Evolutionary conservation across 2,329 filamentous ascomycete genomes (phyloP).

Genomic region (Eurotiales sp.): DNA sequence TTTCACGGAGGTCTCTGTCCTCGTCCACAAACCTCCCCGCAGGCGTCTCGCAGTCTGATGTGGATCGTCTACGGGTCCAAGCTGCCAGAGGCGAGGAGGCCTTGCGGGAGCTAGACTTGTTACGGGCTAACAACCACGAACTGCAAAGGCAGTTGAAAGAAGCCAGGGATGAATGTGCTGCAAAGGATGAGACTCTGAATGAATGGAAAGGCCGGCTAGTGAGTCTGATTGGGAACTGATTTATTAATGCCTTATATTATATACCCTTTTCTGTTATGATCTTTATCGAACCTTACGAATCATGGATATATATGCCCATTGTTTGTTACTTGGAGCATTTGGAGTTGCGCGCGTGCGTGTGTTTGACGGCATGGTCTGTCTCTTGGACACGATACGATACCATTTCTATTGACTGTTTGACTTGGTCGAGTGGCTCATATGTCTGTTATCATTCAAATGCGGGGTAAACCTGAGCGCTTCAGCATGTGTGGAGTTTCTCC

Average conservation of each 20-base stretch:
- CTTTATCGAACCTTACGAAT: not conserved
- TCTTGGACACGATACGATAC: no score
- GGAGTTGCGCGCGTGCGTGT: not conserved
- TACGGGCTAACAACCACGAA: constrained; percentile 11
- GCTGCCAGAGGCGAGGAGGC: constrained; percentile 12
- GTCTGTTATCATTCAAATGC: no score
- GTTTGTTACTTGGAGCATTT: not conserved
- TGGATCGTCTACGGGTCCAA: constrained; percentile 11
- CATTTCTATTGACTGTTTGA: no score
- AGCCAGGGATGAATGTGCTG: constrained; percentile 8
- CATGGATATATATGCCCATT: not conserved
- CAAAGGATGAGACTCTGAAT: constrained; percentile 13
- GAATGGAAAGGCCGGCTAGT: constrained; percentile 16
- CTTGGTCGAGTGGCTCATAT: no score
- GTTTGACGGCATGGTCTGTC: no score
- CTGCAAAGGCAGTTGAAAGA: constrained; percentile 12
- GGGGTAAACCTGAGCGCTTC: not conserved
- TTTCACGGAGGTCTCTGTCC: constrained; percentile 12
- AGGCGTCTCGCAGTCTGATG: constrained; percentile 11
- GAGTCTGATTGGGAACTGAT: constrained; percentile 13
- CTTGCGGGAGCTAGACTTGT: constrained; percentile 5
- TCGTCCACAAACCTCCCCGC: not conserved
- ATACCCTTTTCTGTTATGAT: not conserved
- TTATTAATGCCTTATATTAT: not conserved
- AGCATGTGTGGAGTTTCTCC: not conserved